These are phyloP conservation scores for Penicillium sp. DNA, from an alignment of 2,329 filamentous ascomycete species.

Conservation along the genomic window DNA sequence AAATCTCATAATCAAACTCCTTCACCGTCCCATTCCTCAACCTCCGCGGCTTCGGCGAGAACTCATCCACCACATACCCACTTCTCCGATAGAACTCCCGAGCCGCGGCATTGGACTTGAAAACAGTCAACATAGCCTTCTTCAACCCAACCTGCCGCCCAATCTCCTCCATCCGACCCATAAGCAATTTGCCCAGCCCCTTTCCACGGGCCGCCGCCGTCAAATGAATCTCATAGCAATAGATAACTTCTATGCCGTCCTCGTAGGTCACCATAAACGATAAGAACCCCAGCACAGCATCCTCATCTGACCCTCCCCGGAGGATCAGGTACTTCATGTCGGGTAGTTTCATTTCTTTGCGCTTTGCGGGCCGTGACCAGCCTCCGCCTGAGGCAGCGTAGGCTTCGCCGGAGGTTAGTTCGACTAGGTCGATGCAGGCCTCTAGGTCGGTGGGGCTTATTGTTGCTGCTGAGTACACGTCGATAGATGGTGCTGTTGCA, in stretches of 20 bases:
- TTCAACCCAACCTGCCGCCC: conserved; percentile 45
- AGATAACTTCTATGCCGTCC: conserved; percentile 53
- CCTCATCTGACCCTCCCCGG: conserved; percentile 14
- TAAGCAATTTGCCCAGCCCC: conserved; percentile 50
- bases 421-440: conserved; percentile 51
- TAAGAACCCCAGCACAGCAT: conserved; percentile 40
- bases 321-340: conserved; percentile 57
- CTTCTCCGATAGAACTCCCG: conserved; percentile 47
- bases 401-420: conserved; percentile 49
- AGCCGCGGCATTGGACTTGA: conserved; percentile 48
- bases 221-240: conserved; percentile 61
- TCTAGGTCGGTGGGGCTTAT: conserved; percentile 42
- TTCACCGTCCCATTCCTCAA: conserved; percentile 48
- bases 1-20: conserved; percentile 49
- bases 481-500: conserved; percentile 16
- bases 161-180: conserved; percentile 47
- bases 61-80: conserved; percentile 51
- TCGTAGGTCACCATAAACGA: conserved; percentile 57
- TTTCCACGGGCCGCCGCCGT: conserved; percentile 39
- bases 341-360: conserved; percentile 53
- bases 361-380: conserved; percentile 53
- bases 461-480: conserved; percentile 33
- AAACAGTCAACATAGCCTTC: conserved; percentile 59
- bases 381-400: conserved; percentile 51
- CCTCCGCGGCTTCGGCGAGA: conserved; percentile 47